Evolutionary conservation across 805 yeast species (phyloP).

Genomic region (Yarrowia deformans): DNA sequence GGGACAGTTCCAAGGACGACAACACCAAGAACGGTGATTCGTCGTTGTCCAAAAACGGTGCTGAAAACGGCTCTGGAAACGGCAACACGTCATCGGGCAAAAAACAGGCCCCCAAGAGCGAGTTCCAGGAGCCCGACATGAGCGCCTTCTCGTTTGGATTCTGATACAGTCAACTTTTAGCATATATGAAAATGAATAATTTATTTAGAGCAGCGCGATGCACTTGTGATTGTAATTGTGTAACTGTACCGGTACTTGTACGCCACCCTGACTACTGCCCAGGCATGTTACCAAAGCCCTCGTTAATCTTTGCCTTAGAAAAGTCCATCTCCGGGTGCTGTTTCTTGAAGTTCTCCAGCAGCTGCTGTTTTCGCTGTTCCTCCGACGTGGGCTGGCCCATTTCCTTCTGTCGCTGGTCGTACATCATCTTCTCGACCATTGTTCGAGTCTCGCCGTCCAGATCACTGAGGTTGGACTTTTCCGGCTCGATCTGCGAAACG

Average conservation of each 20-base stretch:
- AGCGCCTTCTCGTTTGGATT: conserved; percentile 67
- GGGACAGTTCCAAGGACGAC: not conserved
- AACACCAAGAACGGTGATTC: not conserved
- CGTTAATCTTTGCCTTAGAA: conserved; percentile 48
- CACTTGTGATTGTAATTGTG: too few relatives aligned
- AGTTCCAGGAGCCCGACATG: conserved; percentile 80
- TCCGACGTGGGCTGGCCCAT: conserved; percentile 52
- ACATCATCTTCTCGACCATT: conserved; percentile 59
- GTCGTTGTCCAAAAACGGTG: not conserved
- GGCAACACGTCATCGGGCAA: conserved; percentile 1
- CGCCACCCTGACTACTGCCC: too few relatives aligned
- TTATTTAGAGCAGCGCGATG: not conserved
- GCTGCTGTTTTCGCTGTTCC: conserved; percentile 50
- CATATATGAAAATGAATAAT: conserved; percentile 10
- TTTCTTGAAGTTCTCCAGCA: conserved; percentile 52
- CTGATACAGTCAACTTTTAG: conserved; percentile 11
- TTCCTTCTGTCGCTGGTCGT: conserved; percentile 55
- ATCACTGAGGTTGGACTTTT: conserved; percentile 53
- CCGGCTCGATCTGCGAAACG: conserved; percentile 54
- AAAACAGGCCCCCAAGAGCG: conserved; percentile 55
- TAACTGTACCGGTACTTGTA: too few relatives aligned
- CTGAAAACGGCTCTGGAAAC: not conserved
- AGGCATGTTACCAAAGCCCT: conserved; percentile 2
- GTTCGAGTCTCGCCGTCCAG: conserved; percentile 55
- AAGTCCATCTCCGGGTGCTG: conserved; percentile 58